A percentile compares a stretch with the other conserved stretches of the same genome.
phyloP scores from a whole-genome alignment of 176 grass and related monocot genomes.

The Oropetium thomaeum region DNA sequence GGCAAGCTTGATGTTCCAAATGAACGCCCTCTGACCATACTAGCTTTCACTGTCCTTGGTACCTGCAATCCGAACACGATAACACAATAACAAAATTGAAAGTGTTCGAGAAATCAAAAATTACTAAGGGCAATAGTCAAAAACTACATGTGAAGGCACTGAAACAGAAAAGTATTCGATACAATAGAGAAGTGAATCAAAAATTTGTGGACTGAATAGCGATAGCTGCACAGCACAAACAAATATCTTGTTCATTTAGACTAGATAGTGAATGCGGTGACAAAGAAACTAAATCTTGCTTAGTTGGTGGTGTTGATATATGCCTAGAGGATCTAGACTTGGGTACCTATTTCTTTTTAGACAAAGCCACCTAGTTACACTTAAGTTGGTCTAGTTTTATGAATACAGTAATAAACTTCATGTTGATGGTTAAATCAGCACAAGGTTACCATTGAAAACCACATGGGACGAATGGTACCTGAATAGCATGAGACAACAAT shows the following conservation, averaged over 20 bases:
- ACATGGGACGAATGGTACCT: constrained; percentile 45
- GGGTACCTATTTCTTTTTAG: not conserved
- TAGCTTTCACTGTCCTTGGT: constrained; percentile 74
- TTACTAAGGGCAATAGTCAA: not conserved
- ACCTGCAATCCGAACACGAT: constrained; percentile 49
- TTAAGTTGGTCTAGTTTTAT: not conserved
- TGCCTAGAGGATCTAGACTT: too few relatives aligned
- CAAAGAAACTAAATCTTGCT: not conserved
- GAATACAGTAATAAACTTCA: not conserved
- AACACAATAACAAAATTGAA: constrained; percentile 23
- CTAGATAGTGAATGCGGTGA: not conserved
- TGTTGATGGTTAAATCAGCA: constrained; percentile 9
- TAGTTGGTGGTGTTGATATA: too few relatives aligned
- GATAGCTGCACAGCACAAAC: not conserved
- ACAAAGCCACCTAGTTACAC: not conserved
- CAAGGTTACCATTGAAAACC: constrained; percentile 11
- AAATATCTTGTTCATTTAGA: constrained; percentile 3
- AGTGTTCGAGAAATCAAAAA: too few relatives aligned
- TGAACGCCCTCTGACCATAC: constrained; percentile 73
- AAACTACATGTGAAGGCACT: not conserved
- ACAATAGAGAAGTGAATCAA: constrained; percentile 22
- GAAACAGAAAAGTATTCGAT: not conserved
- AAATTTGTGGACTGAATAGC: constrained; percentile 10
- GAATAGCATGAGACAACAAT: constrained; percentile 67
- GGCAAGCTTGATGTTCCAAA: constrained; percentile 62